Base-by-base conservation (phyloP, 257 asterid species). In the Striga asiatica region DNA sequence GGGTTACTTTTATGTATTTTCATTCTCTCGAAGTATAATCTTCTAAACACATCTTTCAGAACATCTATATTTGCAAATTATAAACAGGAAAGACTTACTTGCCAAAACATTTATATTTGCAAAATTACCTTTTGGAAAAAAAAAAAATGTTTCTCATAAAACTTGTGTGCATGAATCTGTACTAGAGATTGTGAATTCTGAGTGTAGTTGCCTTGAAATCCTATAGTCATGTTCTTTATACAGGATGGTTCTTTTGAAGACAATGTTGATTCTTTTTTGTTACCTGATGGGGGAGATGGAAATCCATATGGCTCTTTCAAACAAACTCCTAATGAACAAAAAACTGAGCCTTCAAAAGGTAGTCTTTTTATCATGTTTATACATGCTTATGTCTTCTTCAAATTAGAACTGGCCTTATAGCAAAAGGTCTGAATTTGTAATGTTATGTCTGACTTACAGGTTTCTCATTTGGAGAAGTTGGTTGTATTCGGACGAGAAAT, bases 181-280 rank as follows among this genome's bases (percentile, higher is more conserved):
- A 13, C 47, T 11, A 42, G 9, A 56, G 56, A 22, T 17, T 20
- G 19, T 8, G 31, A 35, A 23, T 31, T 57, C 7, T 19, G 10
- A 7, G 12, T 5, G n/a, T 9, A 12, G 50, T 38, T 49, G 23
- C 32, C 55, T 25, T 50, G 21, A 46, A 20, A 27, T 50, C n/a
- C 2, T 61, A 8, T 10, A 2, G 6, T 18, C 48, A 46, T 61
- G 21, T 46, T 60, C 72, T 62, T 55, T n/a, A 12, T 68, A 49
- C 72, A 86, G 96, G 92, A 81, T 66, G 96, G 83, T 67, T 73
- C 83, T 52, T 86, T 86, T 66, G 85, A 85, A 47, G 95, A 82
- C 68, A 80, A 85, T 22, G 89, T 85, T 54, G 95, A 86, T 20
- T 83, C 95, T 3, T 86, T 80, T 72, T 73, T 86, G 49, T 76